Evolutionary conservation across 768 basidiomycete species (phyloP).

Genomic region (Phylloporus sp.): DNA sequence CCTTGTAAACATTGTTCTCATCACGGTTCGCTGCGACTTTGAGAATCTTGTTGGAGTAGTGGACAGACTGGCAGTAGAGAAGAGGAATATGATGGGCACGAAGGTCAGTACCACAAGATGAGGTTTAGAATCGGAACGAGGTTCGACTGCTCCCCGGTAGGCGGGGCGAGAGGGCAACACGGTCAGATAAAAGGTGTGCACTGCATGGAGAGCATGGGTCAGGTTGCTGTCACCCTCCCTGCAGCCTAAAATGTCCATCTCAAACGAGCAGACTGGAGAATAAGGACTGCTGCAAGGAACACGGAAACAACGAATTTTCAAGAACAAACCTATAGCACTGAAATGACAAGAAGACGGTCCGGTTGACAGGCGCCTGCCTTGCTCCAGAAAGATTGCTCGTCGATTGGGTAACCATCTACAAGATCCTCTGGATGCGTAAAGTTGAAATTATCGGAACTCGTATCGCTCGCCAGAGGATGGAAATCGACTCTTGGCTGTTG

Average conservation of each 20-base stretch:
- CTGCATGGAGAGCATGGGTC: conserved; percentile 42
- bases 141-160: conserved; percentile 36
- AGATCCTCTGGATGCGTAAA: too few species aligned
- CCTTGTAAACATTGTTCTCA: conserved; percentile 72
- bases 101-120: conserved; percentile 60
- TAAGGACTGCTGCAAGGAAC: conserved; percentile 44
- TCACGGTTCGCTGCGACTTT: conserved; percentile 55
- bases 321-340: conserved; percentile 48
- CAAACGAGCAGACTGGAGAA: conserved; percentile 49
- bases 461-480: too few species aligned
- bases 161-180: conserved; percentile 50
- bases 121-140: conserved; percentile 46
- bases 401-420: too few species aligned
- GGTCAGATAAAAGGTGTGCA: conserved; percentile 61
- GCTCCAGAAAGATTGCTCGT: too few species aligned
- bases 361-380: too few species aligned
- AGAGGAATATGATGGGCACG: conserved; percentile 45
- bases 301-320: conserved; percentile 52
- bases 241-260: conserved; percentile 42
- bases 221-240: conserved; percentile 31
- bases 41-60: conserved; percentile 69
- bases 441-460: too few species aligned
- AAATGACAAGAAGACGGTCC: neutral
- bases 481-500: too few species aligned
- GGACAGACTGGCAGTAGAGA: conserved; percentile 57